Base-by-base conservation (phyloP, 345 rosid species). In the Pelargonium nanum region DNA sequence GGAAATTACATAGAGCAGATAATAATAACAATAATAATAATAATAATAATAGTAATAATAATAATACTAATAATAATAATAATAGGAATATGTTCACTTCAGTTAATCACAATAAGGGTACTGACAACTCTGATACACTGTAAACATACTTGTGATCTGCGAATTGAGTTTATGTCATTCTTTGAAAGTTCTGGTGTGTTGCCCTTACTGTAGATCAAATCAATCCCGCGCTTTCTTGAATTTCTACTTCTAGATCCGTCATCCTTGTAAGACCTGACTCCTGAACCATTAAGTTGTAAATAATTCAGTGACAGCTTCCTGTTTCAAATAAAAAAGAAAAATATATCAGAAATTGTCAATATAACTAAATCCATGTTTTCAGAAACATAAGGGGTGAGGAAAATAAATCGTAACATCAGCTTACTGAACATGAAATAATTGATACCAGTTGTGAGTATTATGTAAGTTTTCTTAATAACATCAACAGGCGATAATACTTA, bases 271-370 rank as follows among this genome's bases (percentile, higher is more conserved):
- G 69, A 67, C 74, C 78, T 82, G 64, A 57, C 76, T 67, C 74
- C 87, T 20, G 73, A 74, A 64, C 93, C 81, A 70, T 86, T 70
- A 68, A 85, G 80, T 61, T 87, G 91, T 51, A 86, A 65, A 74
- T 85, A 89, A 79, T 74, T 84, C 69, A 80, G 84, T 28, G 99
- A 84, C 65, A 93, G 84, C 77, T 78, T 89, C 89, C 97, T 89
- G 88, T 55, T 73, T 65, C 74, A 79, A 57, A 55, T 56, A 55
- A 26, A 62, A 76, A 64, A 54, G 30, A 12, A 69, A 40, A 68
- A 51, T 28, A 21, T 23, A 59, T 23, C n/a, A 65, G 58, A 51
- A 59, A 50, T 23, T 52, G 70, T 54, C 32, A 66, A 23, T 26
- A 24, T 17, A 44, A 66, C 54, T 28, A 66, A 53, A 17, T 26